A percentile compares a stretch with the other conserved stretches of the same genome.
These are phyloP conservation scores for Diaporthe velutina DNA, from an alignment of 2,329 filamentous ascomycete genomes.

Conservation along the genomic window DNA sequence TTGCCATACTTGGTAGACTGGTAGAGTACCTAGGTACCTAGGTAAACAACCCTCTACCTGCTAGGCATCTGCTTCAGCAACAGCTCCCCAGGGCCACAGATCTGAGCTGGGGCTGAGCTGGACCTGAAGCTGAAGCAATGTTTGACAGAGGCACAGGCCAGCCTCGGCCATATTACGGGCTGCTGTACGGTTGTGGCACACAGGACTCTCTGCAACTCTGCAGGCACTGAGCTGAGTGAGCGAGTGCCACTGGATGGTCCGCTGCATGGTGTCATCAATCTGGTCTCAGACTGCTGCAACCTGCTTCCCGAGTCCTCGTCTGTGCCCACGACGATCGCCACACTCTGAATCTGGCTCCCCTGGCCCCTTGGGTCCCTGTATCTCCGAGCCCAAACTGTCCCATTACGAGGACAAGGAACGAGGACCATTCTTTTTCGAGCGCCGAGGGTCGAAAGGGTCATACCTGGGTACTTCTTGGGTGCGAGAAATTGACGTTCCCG, in stretches of 20 bases:
- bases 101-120: not conserved
- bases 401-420: constrained; percentile 8
- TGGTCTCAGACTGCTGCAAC: constrained; percentile 25
- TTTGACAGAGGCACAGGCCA: not conserved
- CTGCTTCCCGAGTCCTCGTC: constrained; percentile 1
- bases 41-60: no score
- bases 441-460: not conserved
- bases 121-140: not conserved
- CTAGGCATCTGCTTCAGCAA: not conserved
- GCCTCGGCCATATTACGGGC: constrained; percentile 6
- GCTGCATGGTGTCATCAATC: not conserved
- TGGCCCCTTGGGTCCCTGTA: not conserved
- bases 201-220: not conserved
- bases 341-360: constrained; percentile 6
- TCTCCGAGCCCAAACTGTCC: not conserved
- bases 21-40: no score
- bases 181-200: constrained; percentile 3
- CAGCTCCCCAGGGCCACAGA: not conserved
- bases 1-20: no score
- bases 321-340: not conserved
- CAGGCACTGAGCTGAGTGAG: not conserved
- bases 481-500: constrained; percentile 14
- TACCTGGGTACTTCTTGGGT: not conserved
- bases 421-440: not conserved
- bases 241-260: constrained; percentile 1